Evolutionary conservation across 768 basidiomycete genomes (phyloP).

Genomic region (Sarcomyxa edulis): DNA sequence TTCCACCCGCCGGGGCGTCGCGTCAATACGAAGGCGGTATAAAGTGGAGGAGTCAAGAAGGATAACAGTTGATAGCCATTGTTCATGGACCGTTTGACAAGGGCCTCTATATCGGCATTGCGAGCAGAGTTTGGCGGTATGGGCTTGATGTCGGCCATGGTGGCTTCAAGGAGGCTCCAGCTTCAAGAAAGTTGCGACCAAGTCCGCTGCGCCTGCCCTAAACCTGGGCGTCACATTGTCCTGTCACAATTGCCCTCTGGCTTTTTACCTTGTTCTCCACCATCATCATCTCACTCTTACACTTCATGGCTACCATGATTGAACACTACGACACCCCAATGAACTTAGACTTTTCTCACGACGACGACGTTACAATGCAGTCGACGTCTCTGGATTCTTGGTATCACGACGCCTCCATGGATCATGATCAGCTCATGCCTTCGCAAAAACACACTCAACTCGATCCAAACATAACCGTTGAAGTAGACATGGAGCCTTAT

Average conservation of each 20-base stretch:
- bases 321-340: conserved; percentile 61
- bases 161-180: too few relatives aligned
- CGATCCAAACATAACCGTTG: conserved; percentile 37
- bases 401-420: conserved; percentile 57
- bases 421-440: conserved; percentile 39
- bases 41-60: conserved; percentile 55
- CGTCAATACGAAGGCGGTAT: conserved; percentile 45
- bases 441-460: conserved; percentile 15
- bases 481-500: conserved; percentile 64
- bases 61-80: conserved; percentile 68
- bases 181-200: too few relatives aligned
- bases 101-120: conserved; percentile 56
- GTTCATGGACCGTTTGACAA: conserved; percentile 58
- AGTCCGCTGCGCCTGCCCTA: too few relatives aligned
- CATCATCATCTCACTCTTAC: too few relatives aligned
- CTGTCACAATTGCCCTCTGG: neutral
- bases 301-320: conserved; percentile 36
- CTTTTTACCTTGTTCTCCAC: too few relatives aligned
- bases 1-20: conserved; percentile 42
- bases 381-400: conserved; percentile 42
- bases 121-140: conserved; percentile 29
- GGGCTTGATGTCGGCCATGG: too few relatives aligned
- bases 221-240: neutral
- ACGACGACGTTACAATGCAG: conserved; percentile 60
- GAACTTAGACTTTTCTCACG: conserved; percentile 53